Evolutionary conservation across 129 eudicot genomes (phyloP).

Genomic region (Lactuca saligna): DNA sequence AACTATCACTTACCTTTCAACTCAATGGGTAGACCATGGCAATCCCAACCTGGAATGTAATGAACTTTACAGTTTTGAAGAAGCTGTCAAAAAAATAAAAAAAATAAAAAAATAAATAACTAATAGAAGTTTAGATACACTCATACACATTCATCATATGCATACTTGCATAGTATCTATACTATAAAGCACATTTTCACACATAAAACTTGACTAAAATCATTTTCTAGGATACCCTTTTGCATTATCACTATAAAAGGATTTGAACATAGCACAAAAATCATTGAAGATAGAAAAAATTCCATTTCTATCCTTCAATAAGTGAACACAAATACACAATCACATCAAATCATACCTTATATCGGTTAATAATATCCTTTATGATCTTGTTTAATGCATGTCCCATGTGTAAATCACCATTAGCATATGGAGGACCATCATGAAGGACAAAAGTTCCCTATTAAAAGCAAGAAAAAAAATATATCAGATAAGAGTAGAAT

Average conservation of each 20-base stretch:
- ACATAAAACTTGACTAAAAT: too few species aligned
- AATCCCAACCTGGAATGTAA: conserved; percentile 98
- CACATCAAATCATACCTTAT: conserved; percentile 54
- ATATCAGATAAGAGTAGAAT: conserved; percentile 26
- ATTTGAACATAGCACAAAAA: too few species aligned
- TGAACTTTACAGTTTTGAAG: conserved; percentile 81
- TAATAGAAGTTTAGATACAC: neutral
- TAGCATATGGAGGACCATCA: conserved; percentile 99
- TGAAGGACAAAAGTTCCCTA: conserved; percentile 89
- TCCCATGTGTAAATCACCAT: conserved; percentile 98
- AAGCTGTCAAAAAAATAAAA: conserved; percentile 63
- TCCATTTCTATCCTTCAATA: too few species aligned
- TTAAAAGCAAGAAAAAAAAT: conserved; percentile 19
- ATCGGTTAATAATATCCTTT: conserved; percentile 93
- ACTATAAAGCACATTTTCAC: neutral
- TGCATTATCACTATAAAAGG: too few species aligned
- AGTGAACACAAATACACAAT: too few species aligned
- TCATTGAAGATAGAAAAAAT: too few species aligned
- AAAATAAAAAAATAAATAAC: neutral
- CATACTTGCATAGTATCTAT: neutral
- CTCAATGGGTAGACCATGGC: conserved; percentile 98
- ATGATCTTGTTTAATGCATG: conserved; percentile 96
- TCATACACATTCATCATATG: neutral
- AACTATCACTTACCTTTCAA: conserved; percentile 70
- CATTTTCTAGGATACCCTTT: too few species aligned